Evolutionary conservation across 176 grass and related monocot genomes (phyloP), one percentile per base, ranked within the genome.

Genomic region (Raddia guianensis): DNA sequence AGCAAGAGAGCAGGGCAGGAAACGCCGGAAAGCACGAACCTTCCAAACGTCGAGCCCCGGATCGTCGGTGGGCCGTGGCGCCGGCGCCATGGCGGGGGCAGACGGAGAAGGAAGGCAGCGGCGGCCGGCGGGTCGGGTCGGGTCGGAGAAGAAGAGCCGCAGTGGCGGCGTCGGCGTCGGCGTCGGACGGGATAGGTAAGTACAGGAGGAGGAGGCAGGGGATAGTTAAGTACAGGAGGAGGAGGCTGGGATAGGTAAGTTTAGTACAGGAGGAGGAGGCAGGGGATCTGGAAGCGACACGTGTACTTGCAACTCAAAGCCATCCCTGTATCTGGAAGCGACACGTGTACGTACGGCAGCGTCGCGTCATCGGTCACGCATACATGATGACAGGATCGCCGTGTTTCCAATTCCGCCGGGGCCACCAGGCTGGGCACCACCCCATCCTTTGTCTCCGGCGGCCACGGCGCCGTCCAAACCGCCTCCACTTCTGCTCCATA

Each of bases 11-110:
- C 12, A 27, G 63, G 12, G 61, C 47, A 66, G 9, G 27, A 13
- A 65, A 65, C 7, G 52, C 2, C 7, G 3, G 18, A 16, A 53
- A 8, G 15, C 15, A 55, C 55, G 49, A 47, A 79, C 77, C 77
- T 79, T 79, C 35, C 77, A 79, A 51, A 47, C 34, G 33, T 32
- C 48, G 49, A 79, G 57, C 74, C 16, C 77, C 12, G 63, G 77
- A 79, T 68, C 77, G 63, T 5, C 49, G 48, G 37, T 49, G 34
- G 77, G 32, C 77, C 21, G 34, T 49, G 77, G 35, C 46, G 49
- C 63, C 63, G 77, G 35, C 46, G 49, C 63, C 77, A 79, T 68
- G 34, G 34, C 35, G 51, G 76, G 35, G 18, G 43, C 51, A 65
- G 63, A 32, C 9, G 3, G 62, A 5, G 8, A 2, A 21, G 10